Evolutionary conservation across 495 filamentous ascomycete genomes (phyloP), one percentile per base, ranked within the genome.

Genomic region (Choiromyces venosus): DNA sequence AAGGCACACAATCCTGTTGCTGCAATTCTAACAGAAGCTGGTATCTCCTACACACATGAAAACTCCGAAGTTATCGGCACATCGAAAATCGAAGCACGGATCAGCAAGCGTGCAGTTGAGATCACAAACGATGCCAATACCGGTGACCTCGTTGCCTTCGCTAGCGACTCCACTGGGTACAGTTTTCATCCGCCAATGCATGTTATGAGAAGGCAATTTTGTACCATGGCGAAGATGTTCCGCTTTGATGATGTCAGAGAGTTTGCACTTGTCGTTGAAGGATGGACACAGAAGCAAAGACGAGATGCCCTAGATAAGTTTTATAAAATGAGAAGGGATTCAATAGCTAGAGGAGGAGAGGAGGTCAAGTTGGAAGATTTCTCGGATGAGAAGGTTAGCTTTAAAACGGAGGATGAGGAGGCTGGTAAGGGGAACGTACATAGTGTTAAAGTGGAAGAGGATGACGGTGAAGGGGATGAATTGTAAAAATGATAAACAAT

Each of bases 1-100:
- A 83, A 39, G 76, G 39, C 67, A 36, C 87, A 86, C 74, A 93
- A 97, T 78, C 88, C 93, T 5, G 86, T 99, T 38, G 91, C 93
- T 74, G 95, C 93, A 29, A 98, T 99, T 77, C 88, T 99, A 8
- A 88, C 93, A 10, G 86, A 88, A 38, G 94, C 93, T 2, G 95
- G 96, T 9, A 94, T 99, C 19, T 89, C 95, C 82, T 99, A 99
- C 82, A 96, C 93, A 14, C 95, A 99, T 79, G 91, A 97, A 73
- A 99, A 99, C 80, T 93, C 91, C 56, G 95, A 99, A 83, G 94
- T 99, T 25, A 90, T 99, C 66, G 95, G 95, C 42, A 91, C 92
- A 0, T 94, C 91, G 12, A 91, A 89, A 70, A 86, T 97, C 33
- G 95, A 99, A 83, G 90, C 90, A 71, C 87, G 87, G 64, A 87